Percentiles rank a stretch among this genome's conserved stretches.
phyloP scores from a whole-genome alignment of 2,329 filamentous ascomycete genomes.

The Colletotrichum siamense region DNA sequence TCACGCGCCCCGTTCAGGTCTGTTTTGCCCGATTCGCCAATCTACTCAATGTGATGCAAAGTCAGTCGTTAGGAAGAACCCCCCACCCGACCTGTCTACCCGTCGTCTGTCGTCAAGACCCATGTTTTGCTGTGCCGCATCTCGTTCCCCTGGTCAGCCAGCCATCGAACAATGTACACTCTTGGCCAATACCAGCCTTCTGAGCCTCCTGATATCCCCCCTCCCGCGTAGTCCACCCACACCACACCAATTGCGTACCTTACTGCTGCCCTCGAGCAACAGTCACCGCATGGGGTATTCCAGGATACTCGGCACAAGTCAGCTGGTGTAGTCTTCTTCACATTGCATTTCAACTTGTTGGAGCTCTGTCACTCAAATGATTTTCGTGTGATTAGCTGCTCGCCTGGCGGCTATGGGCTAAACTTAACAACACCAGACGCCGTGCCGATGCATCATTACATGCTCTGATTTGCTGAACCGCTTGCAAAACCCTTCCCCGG shows the following conservation, averaged over 20 bases:
- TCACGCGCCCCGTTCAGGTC: background rate
- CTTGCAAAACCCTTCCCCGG: background rate
- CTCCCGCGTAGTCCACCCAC: background rate
- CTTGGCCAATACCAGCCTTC: background rate
- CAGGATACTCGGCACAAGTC: background rate
- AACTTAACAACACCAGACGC: slow-evolving; percentile 24
- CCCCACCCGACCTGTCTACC: background rate
- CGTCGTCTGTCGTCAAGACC: background rate
- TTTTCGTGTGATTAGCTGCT: slow-evolving; percentile 10
- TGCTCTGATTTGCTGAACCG: slow-evolving; percentile 12
- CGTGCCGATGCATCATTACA: slow-evolving; percentile 20
- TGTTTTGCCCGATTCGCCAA: slow-evolving; percentile 13
- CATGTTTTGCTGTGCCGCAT: slow-evolving; percentile 11
- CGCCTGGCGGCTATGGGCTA: slow-evolving; percentile 15
- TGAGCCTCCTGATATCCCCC: background rate
- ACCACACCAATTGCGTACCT: background rate
- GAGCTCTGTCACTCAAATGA: background rate
- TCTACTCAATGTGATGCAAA: background rate
- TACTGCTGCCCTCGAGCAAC: background rate
- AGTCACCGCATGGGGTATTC: background rate
- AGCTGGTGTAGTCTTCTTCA: background rate
- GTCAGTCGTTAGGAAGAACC: background rate
- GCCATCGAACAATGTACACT: background rate
- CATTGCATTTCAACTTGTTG: background rate
- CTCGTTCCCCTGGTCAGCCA: background rate